Evolutionary conservation across 805 yeast species (phyloP), one percentile per base, ranked within the genome.

Genomic region (Myxozyma neotropica): DNA sequence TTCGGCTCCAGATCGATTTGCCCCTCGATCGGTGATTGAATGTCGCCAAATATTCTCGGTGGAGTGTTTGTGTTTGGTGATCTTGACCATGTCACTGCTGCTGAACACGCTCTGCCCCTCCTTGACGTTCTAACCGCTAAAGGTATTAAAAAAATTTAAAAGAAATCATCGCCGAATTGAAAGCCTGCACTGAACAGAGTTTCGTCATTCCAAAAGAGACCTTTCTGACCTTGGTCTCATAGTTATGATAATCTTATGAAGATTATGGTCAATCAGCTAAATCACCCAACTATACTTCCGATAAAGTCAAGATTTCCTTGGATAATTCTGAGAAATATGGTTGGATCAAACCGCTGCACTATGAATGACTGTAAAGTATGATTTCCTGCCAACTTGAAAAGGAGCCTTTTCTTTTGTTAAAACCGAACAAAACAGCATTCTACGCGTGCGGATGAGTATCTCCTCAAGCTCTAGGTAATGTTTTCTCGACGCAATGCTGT

Each of bases 241-340:
- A 19, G 13, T 17, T 43, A 40, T 31, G 48, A 40, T 4, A 19
- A 19, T 10, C 33, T 51, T 21, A 51, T 43, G 40, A 17, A 42
- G 42, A 31, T 42, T 17, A 40, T 24, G 36, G 33, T 12, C 2
- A 31, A 31, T 40, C 42, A 40, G 55, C 33, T 10, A 6, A 23
- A 29, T 17, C 13, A 42, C 67, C 71, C 12, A 69, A 69, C 63
- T 69, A 43, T 52, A 17, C 65, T 1, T 59, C 68, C 3, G 58
- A 45, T 17, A 69, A 65, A 12, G 71, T 68, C 35, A 44, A 58
- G 36, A 52, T 58, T 49, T 51, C 69, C 24, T 3, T 39, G 23
- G 55, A 42, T 8, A 48, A 29, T 29, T 15, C 51, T 31, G 42
- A 49, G 19, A 43, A 42, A 21, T 8, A 46, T 21, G 51, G 57